phyloP scores from a whole-genome alignment of 2,329 filamentous ascomycete genomes.

The Penicillium nordicum region DNA sequence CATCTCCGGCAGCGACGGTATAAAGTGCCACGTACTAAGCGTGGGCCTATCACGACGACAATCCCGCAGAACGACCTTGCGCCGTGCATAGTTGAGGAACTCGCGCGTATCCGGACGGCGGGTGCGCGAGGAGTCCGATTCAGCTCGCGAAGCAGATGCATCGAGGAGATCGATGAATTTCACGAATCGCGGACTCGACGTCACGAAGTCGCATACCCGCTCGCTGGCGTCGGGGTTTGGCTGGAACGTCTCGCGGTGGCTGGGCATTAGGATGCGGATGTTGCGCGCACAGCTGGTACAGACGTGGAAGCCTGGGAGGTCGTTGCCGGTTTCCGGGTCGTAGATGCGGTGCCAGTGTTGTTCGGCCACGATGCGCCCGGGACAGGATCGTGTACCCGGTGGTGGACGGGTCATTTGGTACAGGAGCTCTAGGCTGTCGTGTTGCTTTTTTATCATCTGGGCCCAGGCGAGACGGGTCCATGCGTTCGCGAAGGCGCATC shows the following conservation, averaged over 20 bases:
- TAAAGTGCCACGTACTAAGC: slow-evolving; percentile 71
- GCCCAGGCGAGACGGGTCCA: slow-evolving; percentile 87
- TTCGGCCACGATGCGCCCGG: slow-evolving; percentile 53
- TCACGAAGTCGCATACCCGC: slow-evolving; percentile 68
- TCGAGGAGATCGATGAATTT: slow-evolving; percentile 57
- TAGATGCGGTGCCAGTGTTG: slow-evolving; percentile 73
- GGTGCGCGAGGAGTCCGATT: slow-evolving; percentile 30
- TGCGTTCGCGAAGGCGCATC: slow-evolving; percentile 75
- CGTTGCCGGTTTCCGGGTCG: slow-evolving; percentile 62
- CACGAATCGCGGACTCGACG: slow-evolving; percentile 55
- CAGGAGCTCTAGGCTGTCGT: slow-evolving; percentile 65
- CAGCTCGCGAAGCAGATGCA: slow-evolving; percentile 46
- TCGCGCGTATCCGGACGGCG: slow-evolving; percentile 53
- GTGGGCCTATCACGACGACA: slow-evolving; percentile 65
- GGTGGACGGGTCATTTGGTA: slow-evolving; percentile 64
- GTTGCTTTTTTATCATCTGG: slow-evolving; percentile 68
- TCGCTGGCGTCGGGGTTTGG: slow-evolving; percentile 46
- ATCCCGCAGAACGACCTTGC: slow-evolving; percentile 57
- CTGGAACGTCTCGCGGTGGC: slow-evolving; percentile 63
- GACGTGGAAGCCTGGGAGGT: slow-evolving; percentile 68
- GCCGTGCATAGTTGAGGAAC: slow-evolving; percentile 62
- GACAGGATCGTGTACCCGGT: slow-evolving; percentile 56
- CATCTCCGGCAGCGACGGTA: slow-evolving; percentile 70
- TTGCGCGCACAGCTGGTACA: slow-evolving; percentile 72
- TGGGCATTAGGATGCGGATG: slow-evolving; percentile 70